Evolutionary conservation across 2,329 filamentous ascomycete genomes (phyloP), one percentile per base, ranked within the genome.

Genomic region (Chrysoporthe puriensis): DNA sequence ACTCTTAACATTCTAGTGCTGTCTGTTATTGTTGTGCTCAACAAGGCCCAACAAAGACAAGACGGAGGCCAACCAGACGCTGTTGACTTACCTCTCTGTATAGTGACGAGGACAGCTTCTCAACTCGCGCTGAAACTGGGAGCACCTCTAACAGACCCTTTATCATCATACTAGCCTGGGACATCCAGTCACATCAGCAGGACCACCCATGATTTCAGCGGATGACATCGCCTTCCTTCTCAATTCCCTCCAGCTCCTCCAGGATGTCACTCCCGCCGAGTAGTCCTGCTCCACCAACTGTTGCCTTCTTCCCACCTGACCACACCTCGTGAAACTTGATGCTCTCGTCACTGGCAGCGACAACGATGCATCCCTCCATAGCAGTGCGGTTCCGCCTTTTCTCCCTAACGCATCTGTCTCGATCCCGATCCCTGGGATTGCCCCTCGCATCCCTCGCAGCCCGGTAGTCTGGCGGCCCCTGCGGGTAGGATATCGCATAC

Each of bases 301-400:
- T 86, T 9, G 82, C 80, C 74, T 86, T 90, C 72, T 81, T 83
- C 52, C 85, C 81, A 2, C 87, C 86, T n/a, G 86, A 85, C 96
- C 94, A 98, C 13, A 99, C 89, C 80, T 98, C 94, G 77, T 98
- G 94, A 74, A 98, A 98, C 76, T 96, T 96, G 78, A 98, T 91
- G 73, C 88, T 96, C 76, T 93, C 90, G 79, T 98, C 94, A 75
- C 94, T 97, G 56, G 93, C 91, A 18, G 94, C 95, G 64, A 99
- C 91, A 21, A 97, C 91, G 72, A 99, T 90, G 76, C 94, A 97
- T 0, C 92, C 93, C 73, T 95, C 92, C 71, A 88, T 85, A 5
- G 84, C 81, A 0, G 86, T 88, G 26, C 88, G 83, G 62, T 75
- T 74, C 63, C 70, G 70, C 62, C 80, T 82, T 70, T 83, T 83